Evolutionary conservation across 2,329 filamentous ascomycete genomes (phyloP).

Genomic region (Calonectria hongkongensis): DNA sequence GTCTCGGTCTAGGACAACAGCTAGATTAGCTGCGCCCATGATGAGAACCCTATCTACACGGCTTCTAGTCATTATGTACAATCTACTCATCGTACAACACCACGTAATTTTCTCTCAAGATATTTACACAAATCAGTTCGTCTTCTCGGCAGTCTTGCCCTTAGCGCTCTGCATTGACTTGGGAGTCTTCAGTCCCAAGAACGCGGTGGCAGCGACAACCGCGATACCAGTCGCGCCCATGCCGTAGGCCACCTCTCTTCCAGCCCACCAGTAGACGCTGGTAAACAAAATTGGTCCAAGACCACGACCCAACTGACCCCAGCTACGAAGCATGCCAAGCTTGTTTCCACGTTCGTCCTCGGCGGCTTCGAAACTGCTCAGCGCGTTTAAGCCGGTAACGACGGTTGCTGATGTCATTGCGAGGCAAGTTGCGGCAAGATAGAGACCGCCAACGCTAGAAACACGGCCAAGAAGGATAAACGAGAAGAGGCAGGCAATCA

Average conservation of each 20-base stretch:
- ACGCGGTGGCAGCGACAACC: conserved; percentile 81
- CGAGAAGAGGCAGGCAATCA: conserved; percentile 84
- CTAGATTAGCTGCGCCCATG: not conserved
- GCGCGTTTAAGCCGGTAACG: conserved; percentile 92
- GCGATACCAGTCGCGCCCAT: conserved; percentile 88
- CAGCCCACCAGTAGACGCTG: conserved; percentile 98
- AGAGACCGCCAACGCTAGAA: conserved; percentile 81
- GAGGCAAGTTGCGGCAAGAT: conserved; percentile 87
- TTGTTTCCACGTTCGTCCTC: conserved; percentile 89
- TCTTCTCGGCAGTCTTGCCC: conserved; percentile 44
- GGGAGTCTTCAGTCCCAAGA: conserved; percentile 82
- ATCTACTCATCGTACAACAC: conserved; percentile 2
- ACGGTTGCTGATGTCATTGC: conserved; percentile 96
- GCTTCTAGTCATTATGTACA: conserved; percentile 6
- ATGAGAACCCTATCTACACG: conserved; percentile 8
- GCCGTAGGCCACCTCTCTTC: conserved; percentile 88
- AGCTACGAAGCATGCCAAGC: conserved; percentile 86
- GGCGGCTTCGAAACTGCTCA: conserved; percentile 91
- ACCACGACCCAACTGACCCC: conserved; percentile 91
- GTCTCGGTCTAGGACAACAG: not conserved
- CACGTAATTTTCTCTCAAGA: not conserved
- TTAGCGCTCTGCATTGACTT: conserved; percentile 48
- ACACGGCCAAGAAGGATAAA: conserved; percentile 87
- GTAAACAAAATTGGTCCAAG: conserved; percentile 94
- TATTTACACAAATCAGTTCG: conserved; percentile 31